phyloP scores from a whole-genome alignment of 805 yeast species.

The Yarrowia keelungensis region DNA sequence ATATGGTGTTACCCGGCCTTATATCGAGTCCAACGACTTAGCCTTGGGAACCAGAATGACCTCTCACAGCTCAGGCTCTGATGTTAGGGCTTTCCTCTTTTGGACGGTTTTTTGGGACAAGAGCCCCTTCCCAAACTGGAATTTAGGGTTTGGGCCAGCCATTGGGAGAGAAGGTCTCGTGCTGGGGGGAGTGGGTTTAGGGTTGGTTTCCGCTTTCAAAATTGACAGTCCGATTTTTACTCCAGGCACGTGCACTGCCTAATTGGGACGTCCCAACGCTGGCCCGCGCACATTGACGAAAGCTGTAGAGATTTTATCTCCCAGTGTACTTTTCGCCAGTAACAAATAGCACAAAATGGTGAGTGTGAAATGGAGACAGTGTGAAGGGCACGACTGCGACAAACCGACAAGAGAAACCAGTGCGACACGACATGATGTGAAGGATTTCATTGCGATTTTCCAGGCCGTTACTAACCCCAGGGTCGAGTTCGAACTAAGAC shows the following conservation, averaged over 20 bases:
- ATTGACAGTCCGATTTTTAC: constrained; percentile 15
- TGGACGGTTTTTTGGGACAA: not conserved
- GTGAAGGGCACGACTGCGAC: constrained; percentile 23
- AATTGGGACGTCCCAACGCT: constrained; percentile 38
- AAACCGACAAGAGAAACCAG: not conserved
- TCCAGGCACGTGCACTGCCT: constrained; percentile 33
- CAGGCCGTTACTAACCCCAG: constrained; percentile 54
- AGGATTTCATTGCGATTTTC: not conserved
- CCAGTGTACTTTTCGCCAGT: constrained; percentile 39
- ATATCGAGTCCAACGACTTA: too few species aligned
- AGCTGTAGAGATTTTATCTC: constrained; percentile 35
- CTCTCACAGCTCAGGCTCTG: too few species aligned
- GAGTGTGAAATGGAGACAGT: constrained; percentile 27
- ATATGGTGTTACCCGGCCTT: constrained; percentile 1
- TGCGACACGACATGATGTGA: not conserved
- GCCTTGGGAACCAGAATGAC: too few species aligned
- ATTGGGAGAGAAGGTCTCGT: not conserved
- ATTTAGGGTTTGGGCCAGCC: not conserved
- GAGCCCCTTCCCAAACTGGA: not conserved
- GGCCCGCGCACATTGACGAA: constrained; percentile 34
- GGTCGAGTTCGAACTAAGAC: constrained; percentile 99
- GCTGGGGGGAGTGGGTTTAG: constrained; percentile 9
- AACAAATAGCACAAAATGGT: constrained; percentile 39
- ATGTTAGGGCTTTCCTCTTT: constrained; percentile 8
- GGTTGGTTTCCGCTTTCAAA: constrained; percentile 14